Evolutionary conservation across 257 asterid species (phyloP).

Genomic region (Anisodus tanguticus): DNA sequence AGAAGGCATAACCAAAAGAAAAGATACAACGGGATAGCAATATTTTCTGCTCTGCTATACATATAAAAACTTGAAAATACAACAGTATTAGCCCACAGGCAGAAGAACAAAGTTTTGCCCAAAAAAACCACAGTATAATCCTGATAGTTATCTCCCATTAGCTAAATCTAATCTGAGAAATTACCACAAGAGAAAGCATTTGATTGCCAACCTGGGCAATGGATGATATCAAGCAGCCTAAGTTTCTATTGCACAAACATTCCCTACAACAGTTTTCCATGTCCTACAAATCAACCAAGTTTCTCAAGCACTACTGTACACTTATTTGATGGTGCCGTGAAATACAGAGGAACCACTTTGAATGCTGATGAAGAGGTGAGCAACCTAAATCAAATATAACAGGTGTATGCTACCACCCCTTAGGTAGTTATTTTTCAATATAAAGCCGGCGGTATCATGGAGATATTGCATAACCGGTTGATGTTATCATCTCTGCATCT

Average conservation of each 20-base stretch:
- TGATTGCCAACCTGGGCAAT: slow-evolving; percentile 88
- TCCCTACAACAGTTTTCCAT: slow-evolving; percentile 26
- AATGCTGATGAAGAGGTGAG: slow-evolving; percentile 48
- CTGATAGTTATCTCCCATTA: neutral
- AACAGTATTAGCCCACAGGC: neutral
- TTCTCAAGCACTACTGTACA: slow-evolving; percentile 59
- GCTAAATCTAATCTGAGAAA: slow-evolving; percentile 28
- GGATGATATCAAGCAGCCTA: slow-evolving; percentile 49
- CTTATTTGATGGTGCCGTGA: slow-evolving; percentile 45
- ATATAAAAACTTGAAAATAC: neutral
- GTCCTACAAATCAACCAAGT: slow-evolving; percentile 42
- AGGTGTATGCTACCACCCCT: slow-evolving; percentile 62
- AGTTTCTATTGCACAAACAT: slow-evolving; percentile 43
- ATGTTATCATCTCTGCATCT: slow-evolving; percentile 58
- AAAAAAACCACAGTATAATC: neutral
- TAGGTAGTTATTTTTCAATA: slow-evolving; percentile 26
- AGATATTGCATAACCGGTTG: slow-evolving; percentile 61
- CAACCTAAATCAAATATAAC: slow-evolving; percentile 73
- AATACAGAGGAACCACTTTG: slow-evolving; percentile 38
- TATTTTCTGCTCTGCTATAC: neutral
- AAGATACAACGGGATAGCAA: neutral
- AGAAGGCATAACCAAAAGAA: neutral
- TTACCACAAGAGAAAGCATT: slow-evolving; percentile 90
- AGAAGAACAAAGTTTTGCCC: slow-evolving; percentile 8
- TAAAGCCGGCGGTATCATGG: slow-evolving; percentile 44